Base-by-base conservation (phyloP, 345 rosid species). In the Carallia brachiata region DNA sequence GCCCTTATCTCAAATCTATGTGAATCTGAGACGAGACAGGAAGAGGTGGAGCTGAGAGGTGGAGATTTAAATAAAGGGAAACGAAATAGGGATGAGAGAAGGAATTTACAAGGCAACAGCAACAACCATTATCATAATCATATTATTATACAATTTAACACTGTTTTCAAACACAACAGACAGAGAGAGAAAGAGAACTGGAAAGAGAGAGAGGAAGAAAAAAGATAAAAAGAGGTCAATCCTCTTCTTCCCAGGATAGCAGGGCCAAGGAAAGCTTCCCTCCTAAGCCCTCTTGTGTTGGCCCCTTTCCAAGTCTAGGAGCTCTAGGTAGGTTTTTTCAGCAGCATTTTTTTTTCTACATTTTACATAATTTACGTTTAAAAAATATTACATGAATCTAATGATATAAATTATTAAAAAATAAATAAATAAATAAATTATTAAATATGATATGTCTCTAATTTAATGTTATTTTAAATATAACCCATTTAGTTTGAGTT, bases 141-240 rank as follows among this genome's bases (percentile, higher is more conserved):
- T 32, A 32, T 32, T 32, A 32, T 32, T 32, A 19, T 44, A 27
- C 6, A 18, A 48, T 19, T 30, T 8, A 27, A 15, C 16, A n/a
- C 0, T 9, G 4, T 32, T 27, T 30, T 56, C 27, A 13, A 4
- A 69, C 54, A 30, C 50, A 10, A 44, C 50, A 44, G 48, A 44
- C 50, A 44, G 50, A n/a, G n/a, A n/a, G n/a, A n/a, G n/a, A n/a
- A n/a, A 62, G 55, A 69, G 30, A 61, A 3, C 2, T 16, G 17
- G 15, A 16, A 28, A 5, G 32, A 2, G 0, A 3, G 50, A 53
- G 71, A 56, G 31, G 12, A 48, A 15, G 16, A 60, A 10, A 59
- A 23, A 5, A 19, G 17, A n/a, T n/a, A 59, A 19, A 60, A 50
- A 66, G 62, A 50, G 61, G 84, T 78, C 81, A 80, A 75, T 70